phyloP scores from a whole-genome alignment of 2,329 filamentous ascomycete species.

The Peltaster fructicola region DNA sequence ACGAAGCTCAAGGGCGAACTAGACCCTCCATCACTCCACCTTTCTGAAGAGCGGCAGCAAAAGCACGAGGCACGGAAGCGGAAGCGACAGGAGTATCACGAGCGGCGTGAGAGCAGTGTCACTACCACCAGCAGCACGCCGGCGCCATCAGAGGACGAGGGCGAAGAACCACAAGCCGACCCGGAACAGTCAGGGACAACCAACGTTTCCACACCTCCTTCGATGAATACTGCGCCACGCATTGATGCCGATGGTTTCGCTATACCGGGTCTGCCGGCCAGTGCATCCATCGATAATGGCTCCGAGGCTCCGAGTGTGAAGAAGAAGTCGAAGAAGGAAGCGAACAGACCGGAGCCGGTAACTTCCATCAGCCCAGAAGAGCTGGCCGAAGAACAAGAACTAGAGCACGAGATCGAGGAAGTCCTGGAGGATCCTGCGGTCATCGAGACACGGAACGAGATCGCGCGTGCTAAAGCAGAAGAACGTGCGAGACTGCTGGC shows the following conservation, averaged over 20 bases:
- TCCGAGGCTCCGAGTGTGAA: not conserved
- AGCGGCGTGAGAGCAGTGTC: too few relatives aligned
- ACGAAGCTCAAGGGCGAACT: conserved; percentile 51
- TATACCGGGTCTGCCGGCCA: conserved; percentile 18
- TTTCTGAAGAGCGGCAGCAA: conserved; percentile 35
- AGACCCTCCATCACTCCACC: conserved; percentile 71
- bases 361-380: conserved; percentile 24
- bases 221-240: conserved; percentile 9
- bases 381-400: conserved; percentile 27
- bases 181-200: too few relatives aligned
- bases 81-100: too few relatives aligned
- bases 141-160: too few relatives aligned
- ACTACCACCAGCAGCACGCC: too few relatives aligned
- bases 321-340: conserved; percentile 1
- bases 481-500: conserved; percentile 13
- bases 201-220: conserved; percentile 4
- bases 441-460: conserved; percentile 12
- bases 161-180: conserved; percentile 3
- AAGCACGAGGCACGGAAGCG: conserved; percentile 17
- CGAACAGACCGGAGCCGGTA: conserved; percentile 1
- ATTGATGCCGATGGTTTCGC: conserved; percentile 25
- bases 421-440: conserved; percentile 17
- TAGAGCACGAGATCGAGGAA: conserved; percentile 27
- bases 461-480: conserved; percentile 14
- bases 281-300: conserved; percentile 10